A percentile compares a stretch with the other conserved stretches of the same genome.
phyloP scores from a whole-genome alignment of 139 green algal genomes.

The Ulvella scutata region DNA sequence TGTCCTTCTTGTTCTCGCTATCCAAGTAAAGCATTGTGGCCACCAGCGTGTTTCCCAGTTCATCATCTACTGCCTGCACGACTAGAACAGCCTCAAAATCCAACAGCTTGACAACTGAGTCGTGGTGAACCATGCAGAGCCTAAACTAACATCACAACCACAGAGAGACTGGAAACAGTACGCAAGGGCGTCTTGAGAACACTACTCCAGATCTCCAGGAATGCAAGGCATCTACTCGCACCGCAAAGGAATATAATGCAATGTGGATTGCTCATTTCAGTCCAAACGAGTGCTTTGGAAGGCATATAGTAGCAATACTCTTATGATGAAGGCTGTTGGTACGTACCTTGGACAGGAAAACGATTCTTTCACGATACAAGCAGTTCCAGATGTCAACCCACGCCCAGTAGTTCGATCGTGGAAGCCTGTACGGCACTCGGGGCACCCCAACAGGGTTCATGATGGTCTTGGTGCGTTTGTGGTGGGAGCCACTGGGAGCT shows the following conservation, averaged over 20 bases:
- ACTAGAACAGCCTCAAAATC: too few species aligned
- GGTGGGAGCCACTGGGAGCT: neutral
- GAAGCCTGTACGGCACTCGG: constrained; percentile 65
- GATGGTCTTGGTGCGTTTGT: neutral
- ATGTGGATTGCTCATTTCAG: too few species aligned
- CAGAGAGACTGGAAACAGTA: neutral
- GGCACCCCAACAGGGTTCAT: constrained; percentile 84
- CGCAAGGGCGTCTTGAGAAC: neutral
- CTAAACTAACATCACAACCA: too few species aligned
- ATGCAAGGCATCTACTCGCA: too few species aligned
- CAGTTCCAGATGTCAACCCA: constrained; percentile 94
- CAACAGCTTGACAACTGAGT: too few species aligned
- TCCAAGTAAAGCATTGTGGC: constrained; percentile 87
- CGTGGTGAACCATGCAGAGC: too few species aligned
- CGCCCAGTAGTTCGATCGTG: constrained; percentile 55
- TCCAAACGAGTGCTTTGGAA: too few species aligned
- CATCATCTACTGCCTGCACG: constrained; percentile 64
- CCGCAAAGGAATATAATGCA: too few species aligned
- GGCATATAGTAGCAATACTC: too few species aligned
- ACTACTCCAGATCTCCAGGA: too few species aligned
- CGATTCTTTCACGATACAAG: constrained; percentile 17
- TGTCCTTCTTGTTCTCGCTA: constrained; percentile 69
- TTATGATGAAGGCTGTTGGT: too few species aligned
- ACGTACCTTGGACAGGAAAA: constrained; percentile 1
- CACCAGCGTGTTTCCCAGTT: constrained; percentile 80